Conservation (phyloP, 2,329 filamentous ascomycete genomes). For the Phialocephala subalpina region DNA sequence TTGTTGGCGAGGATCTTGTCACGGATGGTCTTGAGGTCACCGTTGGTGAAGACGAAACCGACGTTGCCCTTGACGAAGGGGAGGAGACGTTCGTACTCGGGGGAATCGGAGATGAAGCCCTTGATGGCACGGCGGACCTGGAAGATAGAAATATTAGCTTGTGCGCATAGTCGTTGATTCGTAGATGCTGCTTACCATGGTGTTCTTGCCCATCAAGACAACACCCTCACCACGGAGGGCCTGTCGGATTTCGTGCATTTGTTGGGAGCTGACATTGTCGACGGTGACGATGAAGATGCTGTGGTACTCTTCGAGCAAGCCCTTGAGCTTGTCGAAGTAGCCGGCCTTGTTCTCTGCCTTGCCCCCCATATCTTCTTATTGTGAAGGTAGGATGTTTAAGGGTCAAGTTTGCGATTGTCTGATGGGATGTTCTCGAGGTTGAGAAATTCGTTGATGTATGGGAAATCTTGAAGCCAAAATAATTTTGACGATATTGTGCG, state of each 20-base stretch:
- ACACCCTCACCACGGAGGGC: constrained; percentile 90
- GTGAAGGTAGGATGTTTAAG: constrained; percentile 99
- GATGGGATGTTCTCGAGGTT: constrained; percentile 33
- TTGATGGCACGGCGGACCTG: constrained; percentile 96
- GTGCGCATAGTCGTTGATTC: background rate
- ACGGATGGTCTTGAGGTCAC: constrained; percentile 89
- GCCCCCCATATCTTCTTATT: constrained; percentile 98
- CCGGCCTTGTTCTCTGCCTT: constrained; percentile 91
- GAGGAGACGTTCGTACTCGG: constrained; percentile 98
- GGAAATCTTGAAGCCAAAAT: background rate
- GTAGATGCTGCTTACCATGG: constrained; percentile 73
- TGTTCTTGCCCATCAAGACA: constrained; percentile 99
- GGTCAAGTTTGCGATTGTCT: constrained; percentile 59
- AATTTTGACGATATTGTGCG: constrained; percentile 10
- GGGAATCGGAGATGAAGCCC: constrained; percentile 88
- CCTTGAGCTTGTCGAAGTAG: constrained; percentile 99
- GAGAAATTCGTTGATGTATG: constrained; percentile 24
- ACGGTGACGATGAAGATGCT: constrained; percentile 97
- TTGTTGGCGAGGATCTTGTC: constrained; percentile 96
- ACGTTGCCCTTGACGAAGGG: constrained; percentile 97
- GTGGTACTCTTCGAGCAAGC: constrained; percentile 93
- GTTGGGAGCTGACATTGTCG: constrained; percentile 99
- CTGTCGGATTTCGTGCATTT: constrained; percentile 99
- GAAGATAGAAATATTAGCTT: constrained; percentile 27
- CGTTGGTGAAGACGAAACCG: constrained; percentile 99